These are phyloP conservation scores for Fusarium albidum DNA, from an alignment of 2,329 filamentous ascomycete species.

Conservation along the genomic window DNA sequence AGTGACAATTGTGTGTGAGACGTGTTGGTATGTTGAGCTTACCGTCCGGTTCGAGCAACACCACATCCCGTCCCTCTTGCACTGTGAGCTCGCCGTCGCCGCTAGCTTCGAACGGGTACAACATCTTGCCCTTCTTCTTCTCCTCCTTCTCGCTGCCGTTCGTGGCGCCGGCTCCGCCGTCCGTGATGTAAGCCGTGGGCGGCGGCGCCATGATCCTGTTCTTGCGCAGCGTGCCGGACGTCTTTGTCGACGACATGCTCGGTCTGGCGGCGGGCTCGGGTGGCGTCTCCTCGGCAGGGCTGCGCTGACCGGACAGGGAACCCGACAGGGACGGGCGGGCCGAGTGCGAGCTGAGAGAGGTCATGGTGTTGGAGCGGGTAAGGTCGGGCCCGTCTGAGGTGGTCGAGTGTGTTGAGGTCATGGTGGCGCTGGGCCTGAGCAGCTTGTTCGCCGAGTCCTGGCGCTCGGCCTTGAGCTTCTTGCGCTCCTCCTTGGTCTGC, in stretches of 20 bases:
- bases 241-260: conserved; percentile 41
- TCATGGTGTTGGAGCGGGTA: conserved; percentile 86
- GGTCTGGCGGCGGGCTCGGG: conserved; percentile 36
- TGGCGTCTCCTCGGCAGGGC: conserved; percentile 60
- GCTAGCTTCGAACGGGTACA: conserved; percentile 84
- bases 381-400: conserved; percentile 73
- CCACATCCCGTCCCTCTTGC: conserved; percentile 79
- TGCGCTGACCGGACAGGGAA: conserved; percentile 55
- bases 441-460: conserved; percentile 78
- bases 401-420: conserved; percentile 54
- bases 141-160: conserved; percentile 53
- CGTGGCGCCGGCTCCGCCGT: conserved; percentile 60
- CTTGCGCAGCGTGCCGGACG: conserved; percentile 55
- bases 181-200: conserved; percentile 79
- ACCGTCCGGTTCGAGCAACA: conserved; percentile 88
- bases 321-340: conserved; percentile 80
- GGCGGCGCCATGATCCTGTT: conserved; percentile 88
- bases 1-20: conserved; percentile 11
- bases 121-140: conserved; percentile 82
- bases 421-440: conserved; percentile 55
- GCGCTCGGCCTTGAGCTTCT: conserved; percentile 87
- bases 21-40: conserved; percentile 50
- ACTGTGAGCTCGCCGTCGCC: conserved; percentile 85
- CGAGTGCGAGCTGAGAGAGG: conserved; percentile 85
- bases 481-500: conserved; percentile 91